Base-by-base conservation (phyloP, 1,284 basidiomycete species). In the Papiliotrema nemorosa region DNA sequence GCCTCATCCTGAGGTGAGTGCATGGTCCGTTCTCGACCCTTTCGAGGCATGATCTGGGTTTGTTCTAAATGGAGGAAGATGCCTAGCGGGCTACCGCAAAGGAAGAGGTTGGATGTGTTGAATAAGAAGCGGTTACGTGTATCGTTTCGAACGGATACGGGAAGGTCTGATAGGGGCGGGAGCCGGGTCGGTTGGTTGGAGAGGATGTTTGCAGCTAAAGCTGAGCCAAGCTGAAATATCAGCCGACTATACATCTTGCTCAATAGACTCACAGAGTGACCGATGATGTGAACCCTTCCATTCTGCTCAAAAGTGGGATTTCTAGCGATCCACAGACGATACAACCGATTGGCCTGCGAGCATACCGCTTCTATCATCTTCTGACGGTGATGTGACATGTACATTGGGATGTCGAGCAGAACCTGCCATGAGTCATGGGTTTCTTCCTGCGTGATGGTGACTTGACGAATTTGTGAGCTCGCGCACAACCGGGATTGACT, bases 1-100 rank as follows among this genome's bases (percentile, higher is more conserved):
- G 77, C 77, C 58, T 78, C 77, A 50, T 79, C 78, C 22, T 69
- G 59, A 1, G 77, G 77, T 5, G 77, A 77, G 50, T 74, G 63
- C 67, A 74, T 77, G 0, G 79, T 78, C 40, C 78, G 55, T 47
- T 77, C 77, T 39, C 77, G 60, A 2, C 79, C 79, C 57, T 76
- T 76, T 16, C 80, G 68, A 0, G 81, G 79, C 54, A 81, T 79
- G 16, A 81, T 59, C 55, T 80, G 80, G 0, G 78, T 74, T 37
- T 79, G 77, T 47, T 79, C 75, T 5, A 82, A 65, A 53, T 79
- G 79, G 12, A 80, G 67, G 60, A 81, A 80, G 25, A 82, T 69
- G 0, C 79, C 77, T 1, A 81, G 66, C 1, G 81, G 81, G 47
- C 78, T 78, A 5, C 81, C 81, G 14, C 76, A 70, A 7, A 79